phyloP scores from a whole-genome alignment of 768 basidiomycete genomes.

The Boletus rufocinnamomeus region DNA sequence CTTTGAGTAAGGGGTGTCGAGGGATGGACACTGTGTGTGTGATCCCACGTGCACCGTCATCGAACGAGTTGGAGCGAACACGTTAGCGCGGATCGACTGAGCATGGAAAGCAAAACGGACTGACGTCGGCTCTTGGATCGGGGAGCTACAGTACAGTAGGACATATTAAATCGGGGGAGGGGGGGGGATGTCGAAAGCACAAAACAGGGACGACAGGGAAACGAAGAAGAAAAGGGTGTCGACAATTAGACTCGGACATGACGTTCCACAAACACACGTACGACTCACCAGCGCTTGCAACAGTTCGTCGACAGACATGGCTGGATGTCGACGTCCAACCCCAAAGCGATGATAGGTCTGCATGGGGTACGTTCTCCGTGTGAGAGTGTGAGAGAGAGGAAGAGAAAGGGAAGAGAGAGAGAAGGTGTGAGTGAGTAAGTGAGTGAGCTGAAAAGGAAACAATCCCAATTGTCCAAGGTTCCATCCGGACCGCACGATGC shows the following conservation, averaged over 20 bases:
- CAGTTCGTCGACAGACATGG: constrained; percentile 16
- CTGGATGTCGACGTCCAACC: constrained; percentile 7
- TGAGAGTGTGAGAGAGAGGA: not conserved
- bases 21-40: constrained; percentile 8
- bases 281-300: constrained; percentile 14
- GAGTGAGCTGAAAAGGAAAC: not conserved
- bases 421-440: not conserved
- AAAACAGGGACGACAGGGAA: not conserved
- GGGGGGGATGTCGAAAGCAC: not conserved
- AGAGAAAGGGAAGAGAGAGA: not conserved
- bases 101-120: not conserved
- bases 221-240: not conserved
- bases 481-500: too few relatives aligned
- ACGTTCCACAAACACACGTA: too few relatives aligned
- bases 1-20: constrained; percentile 23
- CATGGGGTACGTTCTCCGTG: constrained; percentile 10
- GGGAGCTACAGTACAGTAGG: constrained; percentile 13
- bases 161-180: not conserved
- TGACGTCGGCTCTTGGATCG: constrained; percentile 14
- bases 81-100: not conserved
- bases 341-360: constrained; percentile 5
- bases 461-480: not conserved
- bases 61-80: not conserved
- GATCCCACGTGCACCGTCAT: not conserved
- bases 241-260: not conserved